Evolutionary conservation across 257 asterid genomes (phyloP), one percentile per base, ranked within the genome.

Genomic region (Oldenlandia corymbosa): DNA sequence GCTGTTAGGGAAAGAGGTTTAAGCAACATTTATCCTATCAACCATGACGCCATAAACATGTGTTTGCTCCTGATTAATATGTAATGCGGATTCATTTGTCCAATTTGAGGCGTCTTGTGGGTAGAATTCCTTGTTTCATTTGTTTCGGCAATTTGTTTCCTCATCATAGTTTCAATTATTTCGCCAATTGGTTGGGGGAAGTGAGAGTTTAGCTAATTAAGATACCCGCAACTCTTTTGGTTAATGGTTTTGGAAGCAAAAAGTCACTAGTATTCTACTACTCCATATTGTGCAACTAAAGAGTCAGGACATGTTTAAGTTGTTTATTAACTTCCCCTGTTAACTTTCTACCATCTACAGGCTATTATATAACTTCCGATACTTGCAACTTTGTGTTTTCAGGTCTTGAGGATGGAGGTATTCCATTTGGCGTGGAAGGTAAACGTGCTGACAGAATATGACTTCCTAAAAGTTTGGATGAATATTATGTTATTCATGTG

Each of bases 391-490:
- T 36, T 32, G 34, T 26, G 26, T 47, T 48, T 63, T 64, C 81
- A 76, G 81, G 78, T 49, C 71, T 72, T 54, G 81, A 76, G 34
- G 78, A 72, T 30, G 53, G 67, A 43, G 51, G 60, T 45, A 61
- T 68, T 50, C 45, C 75, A 46, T 76, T 76, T 65, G 81, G 73
- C 16, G 72, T 68, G 34, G 81, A 76, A 65, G 81, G 81, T 76
- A 65, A 41, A 49, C 27, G 16, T 60, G 34, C 61, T 51, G 54
- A 21, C 16, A 52, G 13, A 60, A 60, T 42, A 59, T 13, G 39
- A 27, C 59, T 53, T 27, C 37, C 28, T 27, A 27, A 20, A 7
- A 27, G 37, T 53, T 1, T 53, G 30, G 37, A 28, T 28, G 21
- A 27, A 13, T 13, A 18, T 53, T 27, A 5, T 27, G 30, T 31